Evolutionary conservation across 75 land plant genomes (phyloP), one percentile per base, ranked within the genome.

Genomic region (Cupressus sempervirens): DNA sequence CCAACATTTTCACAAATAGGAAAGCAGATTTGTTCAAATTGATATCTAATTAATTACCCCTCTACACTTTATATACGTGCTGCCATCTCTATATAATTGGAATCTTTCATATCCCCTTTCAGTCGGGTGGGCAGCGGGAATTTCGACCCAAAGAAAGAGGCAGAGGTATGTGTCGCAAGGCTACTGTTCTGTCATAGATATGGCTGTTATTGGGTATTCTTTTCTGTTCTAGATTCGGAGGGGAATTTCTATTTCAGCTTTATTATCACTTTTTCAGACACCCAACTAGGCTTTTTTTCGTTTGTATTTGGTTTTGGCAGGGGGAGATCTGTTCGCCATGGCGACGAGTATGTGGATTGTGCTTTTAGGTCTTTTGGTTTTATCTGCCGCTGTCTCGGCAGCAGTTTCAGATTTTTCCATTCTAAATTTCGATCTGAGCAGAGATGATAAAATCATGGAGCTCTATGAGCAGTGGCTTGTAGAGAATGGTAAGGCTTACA

Each of bases 401-500:
- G 23, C 79, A 7, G 79, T 18, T 6, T 18, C 67, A 7, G 74
- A 72, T 3, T 72, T 79, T 43, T 79, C 81, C 48, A 79, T 79
- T 48, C 10, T 79, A 43, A 79, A 3, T 30, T 43, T 12, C 13
- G 81, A 79, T 79, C 20, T 38, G 79, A 76, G 7, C 20, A 40
- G 36, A 76, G 81, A 79, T 79, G 81, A 43, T 1, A 45, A 43
- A 11, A 45, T 79, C 50, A 79, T 79, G 81, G 50, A 79, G 32
- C 36, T 82, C 13, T 82, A 82, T 9, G 83, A 82, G 8, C 10
- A 10, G 36, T 82, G 83, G 83, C 62, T 54, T 15, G 83, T 38
- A 5, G 20, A 82, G 65, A 62, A 82, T 62, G 48, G 36, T 3
- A 54, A 50, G 18, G 41, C 36, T 38, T 54, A 50, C 26, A 50